Conservation (phyloP, 1,284 basidiomycete genomes). For the Cutaneotrichosporon sp. region DNA sequence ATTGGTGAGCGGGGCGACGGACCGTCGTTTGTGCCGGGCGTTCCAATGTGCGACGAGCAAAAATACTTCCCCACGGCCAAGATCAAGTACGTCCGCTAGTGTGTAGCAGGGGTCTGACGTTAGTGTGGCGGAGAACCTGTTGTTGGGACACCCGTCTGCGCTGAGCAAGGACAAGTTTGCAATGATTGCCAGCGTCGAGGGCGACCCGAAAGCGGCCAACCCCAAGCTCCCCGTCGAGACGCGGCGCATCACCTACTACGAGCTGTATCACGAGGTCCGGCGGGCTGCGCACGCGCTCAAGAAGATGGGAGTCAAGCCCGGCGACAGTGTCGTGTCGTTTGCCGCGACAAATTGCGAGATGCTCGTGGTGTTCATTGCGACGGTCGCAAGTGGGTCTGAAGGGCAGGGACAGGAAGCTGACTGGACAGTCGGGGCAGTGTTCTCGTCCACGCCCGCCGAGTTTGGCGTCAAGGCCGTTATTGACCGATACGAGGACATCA, state of each 20-base stretch:
- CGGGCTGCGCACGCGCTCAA: constrained; percentile 11
- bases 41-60: constrained; percentile 20
- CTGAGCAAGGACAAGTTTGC: constrained; percentile 12
- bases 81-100: constrained; percentile 12
- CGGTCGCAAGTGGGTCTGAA: constrained; percentile 4
- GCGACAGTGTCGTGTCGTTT: constrained; percentile 17
- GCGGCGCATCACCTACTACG: constrained; percentile 19
- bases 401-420: neutral
- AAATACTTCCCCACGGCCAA: constrained; percentile 13
- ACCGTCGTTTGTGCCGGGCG: constrained; percentile 15
- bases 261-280: constrained; percentile 19
- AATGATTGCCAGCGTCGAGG: constrained; percentile 19
- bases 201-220: constrained; percentile 9
- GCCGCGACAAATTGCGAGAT: constrained; percentile 20
- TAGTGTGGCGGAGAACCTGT: constrained; percentile 19
- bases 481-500: constrained; percentile 29
- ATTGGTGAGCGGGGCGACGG: constrained; percentile 19
- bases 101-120: neutral
- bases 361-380: constrained; percentile 17
- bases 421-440: constrained; percentile 21
- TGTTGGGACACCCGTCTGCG: constrained; percentile 14
- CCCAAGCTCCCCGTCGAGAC: constrained; percentile 16
- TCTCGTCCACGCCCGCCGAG: constrained; percentile 26
- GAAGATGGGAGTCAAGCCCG: constrained; percentile 15
- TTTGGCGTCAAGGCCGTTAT: constrained; percentile 27